A percentile compares a stretch with the other conserved stretches of the same genome.
Conservation (phyloP, 2,329 filamentous ascomycete species). For the Colletotrichum acutatum region DNA sequence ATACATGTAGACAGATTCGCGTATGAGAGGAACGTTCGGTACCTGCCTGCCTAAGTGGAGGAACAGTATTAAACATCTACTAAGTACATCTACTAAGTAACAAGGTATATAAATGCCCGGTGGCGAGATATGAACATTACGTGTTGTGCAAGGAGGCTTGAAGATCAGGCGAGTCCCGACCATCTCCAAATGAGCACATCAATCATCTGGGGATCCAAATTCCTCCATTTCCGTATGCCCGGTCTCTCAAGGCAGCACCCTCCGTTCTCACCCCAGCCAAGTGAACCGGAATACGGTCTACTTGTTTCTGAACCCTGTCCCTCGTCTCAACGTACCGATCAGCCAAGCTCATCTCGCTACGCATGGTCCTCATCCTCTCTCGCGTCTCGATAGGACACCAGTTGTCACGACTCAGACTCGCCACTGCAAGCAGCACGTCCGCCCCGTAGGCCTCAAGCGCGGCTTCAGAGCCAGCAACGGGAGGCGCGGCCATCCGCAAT, state of each 20-base stretch:
- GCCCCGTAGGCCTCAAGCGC: slow-evolving; percentile 45
- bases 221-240: slow-evolving; percentile 59
- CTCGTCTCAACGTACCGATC: slow-evolving; percentile 61
- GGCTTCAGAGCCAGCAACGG: slow-evolving; percentile 34
- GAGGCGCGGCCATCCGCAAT: slow-evolving; percentile 51
- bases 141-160: background rate
- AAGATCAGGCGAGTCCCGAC: background rate
- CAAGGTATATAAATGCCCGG: no score
- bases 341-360: slow-evolving; percentile 53
- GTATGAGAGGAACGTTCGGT: no score
- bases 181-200: background rate
- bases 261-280: slow-evolving; percentile 67
- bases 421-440: slow-evolving; percentile 56
- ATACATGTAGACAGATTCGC: no score
- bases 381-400: slow-evolving; percentile 57
- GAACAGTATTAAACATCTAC: no score
- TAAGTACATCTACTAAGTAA: no score
- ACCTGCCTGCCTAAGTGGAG: no score
- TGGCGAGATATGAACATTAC: no score
- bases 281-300: slow-evolving; percentile 70
- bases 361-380: slow-evolving; percentile 50
- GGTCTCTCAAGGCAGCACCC: slow-evolving; percentile 58
- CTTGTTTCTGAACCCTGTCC: slow-evolving; percentile 60
- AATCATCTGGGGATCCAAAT: slow-evolving; percentile 56
- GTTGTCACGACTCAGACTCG: slow-evolving; percentile 56